Conservation (phyloP, 805 yeast species). For the Sugiyamaella valdiviana region DNA sequence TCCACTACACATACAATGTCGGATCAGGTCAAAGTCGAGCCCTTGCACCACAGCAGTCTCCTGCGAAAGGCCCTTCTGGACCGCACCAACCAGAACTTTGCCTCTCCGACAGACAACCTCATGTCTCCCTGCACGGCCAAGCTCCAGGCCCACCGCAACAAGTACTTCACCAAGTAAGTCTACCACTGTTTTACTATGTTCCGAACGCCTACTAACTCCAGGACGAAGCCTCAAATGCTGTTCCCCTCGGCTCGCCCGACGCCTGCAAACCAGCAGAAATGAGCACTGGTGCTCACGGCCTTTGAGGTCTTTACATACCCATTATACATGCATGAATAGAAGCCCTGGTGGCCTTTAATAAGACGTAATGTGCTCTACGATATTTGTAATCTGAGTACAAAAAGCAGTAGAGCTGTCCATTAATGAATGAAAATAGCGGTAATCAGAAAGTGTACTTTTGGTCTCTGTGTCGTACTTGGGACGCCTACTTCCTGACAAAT, state of each 20-base stretch:
- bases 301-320: neutral
- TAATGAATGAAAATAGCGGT: neutral
- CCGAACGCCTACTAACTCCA: neutral
- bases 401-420: neutral
- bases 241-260: constrained; percentile 3
- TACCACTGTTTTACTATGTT: no score
- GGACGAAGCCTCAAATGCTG: constrained; percentile 15
- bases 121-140: constrained; percentile 56
- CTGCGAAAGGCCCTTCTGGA: constrained; percentile 6
- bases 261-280: neutral
- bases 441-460: no score
- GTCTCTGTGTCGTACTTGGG: no score
- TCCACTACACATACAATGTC: constrained; percentile 6
- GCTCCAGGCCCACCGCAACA: constrained; percentile 43
- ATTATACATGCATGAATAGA: neutral
- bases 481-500: no score
- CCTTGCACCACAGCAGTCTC: constrained; percentile 15
- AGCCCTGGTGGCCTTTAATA: neutral
- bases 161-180: constrained; percentile 36
- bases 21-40: constrained; percentile 15
- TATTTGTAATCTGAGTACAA: neutral
- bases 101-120: constrained; percentile 54
- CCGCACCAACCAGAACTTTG: constrained; percentile 23
- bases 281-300: no score
- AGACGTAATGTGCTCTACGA: neutral